A percentile compares a stretch with the other conserved stretches of the same genome.
Evolutionary conservation across 495 filamentous ascomycete species (phyloP).

Genomic region (Apiosordaria backusii): DNA sequence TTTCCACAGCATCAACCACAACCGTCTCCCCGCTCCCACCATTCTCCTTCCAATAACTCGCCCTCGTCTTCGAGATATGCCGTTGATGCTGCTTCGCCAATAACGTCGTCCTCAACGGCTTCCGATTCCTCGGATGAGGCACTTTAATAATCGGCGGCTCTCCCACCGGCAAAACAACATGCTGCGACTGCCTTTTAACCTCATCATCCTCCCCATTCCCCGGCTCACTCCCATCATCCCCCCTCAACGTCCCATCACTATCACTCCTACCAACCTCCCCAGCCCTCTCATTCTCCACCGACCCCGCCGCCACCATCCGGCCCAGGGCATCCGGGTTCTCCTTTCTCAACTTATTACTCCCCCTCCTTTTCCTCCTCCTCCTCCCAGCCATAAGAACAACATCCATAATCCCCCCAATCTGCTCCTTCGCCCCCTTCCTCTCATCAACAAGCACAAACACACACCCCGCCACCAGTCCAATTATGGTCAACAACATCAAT

Average conservation of each 20-base stretch:
- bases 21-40: background rate
- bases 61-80: background rate
- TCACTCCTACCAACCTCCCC: conserved; percentile 2
- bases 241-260: conserved; percentile 1
- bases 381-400: conserved; percentile 4
- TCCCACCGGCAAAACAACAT: background rate
- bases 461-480: conserved; percentile 29
- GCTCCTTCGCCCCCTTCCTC: conserved; percentile 5
- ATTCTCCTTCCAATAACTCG: background rate
- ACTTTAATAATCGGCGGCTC: background rate
- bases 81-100: background rate
- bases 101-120: background rate
- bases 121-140: background rate
- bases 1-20: background rate
- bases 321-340: background rate
- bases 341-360: background rate
- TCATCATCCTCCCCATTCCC: background rate
- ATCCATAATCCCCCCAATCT: conserved; percentile 1
- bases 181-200: background rate
- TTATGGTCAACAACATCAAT: conserved; percentile 48
- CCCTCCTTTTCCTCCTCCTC: background rate
- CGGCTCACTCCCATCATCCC: background rate
- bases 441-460: conserved; percentile 41
- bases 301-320: background rate
- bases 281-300: background rate